Base-by-base conservation (phyloP, 306 rosid species). In the Prunus kanzakura region DNA sequence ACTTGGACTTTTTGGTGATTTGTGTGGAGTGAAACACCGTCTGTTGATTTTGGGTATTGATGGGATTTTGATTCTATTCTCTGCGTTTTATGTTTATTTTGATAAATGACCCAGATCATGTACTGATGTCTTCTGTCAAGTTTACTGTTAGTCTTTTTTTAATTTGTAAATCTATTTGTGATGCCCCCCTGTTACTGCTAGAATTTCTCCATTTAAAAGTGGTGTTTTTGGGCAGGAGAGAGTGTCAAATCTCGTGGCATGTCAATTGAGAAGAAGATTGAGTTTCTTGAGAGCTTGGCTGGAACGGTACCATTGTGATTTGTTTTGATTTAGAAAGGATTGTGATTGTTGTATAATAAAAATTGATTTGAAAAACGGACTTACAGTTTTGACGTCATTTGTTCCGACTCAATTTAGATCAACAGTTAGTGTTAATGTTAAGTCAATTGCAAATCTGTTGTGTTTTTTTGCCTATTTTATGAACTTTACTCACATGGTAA, bases 181-280 rank as follows among this genome's bases (percentile, higher is more conserved):
- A 68, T 63, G 55, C 12, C 13, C 12, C 13, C 50, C 8, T 64
- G 45, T 64, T 62, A 23, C 4, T 58, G 29, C 13, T 20, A 60
- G 58, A 38, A 47, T 1, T 72, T 32, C 69, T 25, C 41, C 0
- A 16, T 19, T 20, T 51, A 35, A 66, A 78, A 45, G 7, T 79
- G 68, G 58, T 78, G 50, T 50, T 69, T 75, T 65, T 80, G 78
- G 47, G 35, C 81, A 87, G 91, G 86, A 43, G 93, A 87, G 45
- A 85, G 69, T 69, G 80, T 75, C 18, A 84, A 86, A 76, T 83
- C 87, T 20, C 79, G 66, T 75, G 87, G 86, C 7, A 79, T 88
- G 91, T 89, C 98, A 66, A 75, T 93, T 79, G 97, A 93, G 86
- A 93, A 91, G 88, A 93, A 85, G 88, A 89, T 93, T 38, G 98